Base-by-base conservation (phyloP, 2,329 filamentous ascomycete species). In the Chaetomiaceae sp. region DNA sequence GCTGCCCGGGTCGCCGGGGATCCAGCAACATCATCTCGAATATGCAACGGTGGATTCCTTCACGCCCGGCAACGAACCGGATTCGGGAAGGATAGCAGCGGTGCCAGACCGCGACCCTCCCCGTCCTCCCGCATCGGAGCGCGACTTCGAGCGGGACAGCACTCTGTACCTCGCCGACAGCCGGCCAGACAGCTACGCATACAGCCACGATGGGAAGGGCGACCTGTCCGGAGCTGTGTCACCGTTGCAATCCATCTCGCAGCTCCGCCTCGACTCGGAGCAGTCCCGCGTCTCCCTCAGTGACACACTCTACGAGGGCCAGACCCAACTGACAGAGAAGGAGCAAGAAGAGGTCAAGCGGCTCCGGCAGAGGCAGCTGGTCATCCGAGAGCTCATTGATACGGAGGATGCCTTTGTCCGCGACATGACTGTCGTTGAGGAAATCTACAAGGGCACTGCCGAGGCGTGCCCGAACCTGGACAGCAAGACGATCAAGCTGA, bases 371-470 rank as follows among this genome's bases (percentile, higher is more conserved):
- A 87, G 94, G 19, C 83, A 87, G 51, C 84, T 95, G 67, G 84
- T 95, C 44, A 87, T 97, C 64, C 91, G 92, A 66, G 94, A 99
- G 69, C 76, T 99, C 34, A 81, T 96, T 42, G 91, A 96, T 64
- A 99, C 94, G 0, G 94, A 99, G 68, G 85, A 90, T 44, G 85
- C 87, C 6, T 97, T 95, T 70, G 85, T 95, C 53, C 84, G 90
- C 59, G 94, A 99, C 68, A 92, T 99, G 89, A 96, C 91, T 68
- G 92, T 99, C 49, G 87, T 96, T 2, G 90, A 95, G 65, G 91
- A 97, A 66, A 97, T 99, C 51, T 99, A 97, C 77, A 95, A 95
- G 70, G 91, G 89, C 39, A 97, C 94, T 0, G 89, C 90, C 1
- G 84, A 88, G 61, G 87, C 88, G 11, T 91, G 88, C 52, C 83